phyloP scores from a whole-genome alignment of 2,329 filamentous ascomycete species.

The Diplodia scrobiculata region DNA sequence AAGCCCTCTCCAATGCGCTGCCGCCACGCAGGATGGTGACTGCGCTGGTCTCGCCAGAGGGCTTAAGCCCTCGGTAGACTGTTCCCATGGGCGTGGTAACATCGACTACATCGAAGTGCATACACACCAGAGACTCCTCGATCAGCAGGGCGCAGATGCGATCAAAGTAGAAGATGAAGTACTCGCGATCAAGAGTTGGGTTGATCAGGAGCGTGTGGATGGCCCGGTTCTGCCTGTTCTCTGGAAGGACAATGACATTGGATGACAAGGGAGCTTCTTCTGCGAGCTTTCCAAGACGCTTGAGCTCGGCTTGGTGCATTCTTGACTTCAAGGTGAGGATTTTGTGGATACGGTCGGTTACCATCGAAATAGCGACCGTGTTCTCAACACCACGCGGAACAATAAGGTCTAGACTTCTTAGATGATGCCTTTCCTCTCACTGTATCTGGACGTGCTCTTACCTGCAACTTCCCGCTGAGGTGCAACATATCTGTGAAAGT shows the following conservation, averaged over 20 bases:
- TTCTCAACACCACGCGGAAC: constrained; percentile 95
- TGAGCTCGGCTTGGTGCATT: constrained; percentile 77
- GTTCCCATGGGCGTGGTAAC: constrained; percentile 72
- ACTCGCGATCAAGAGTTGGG: constrained; percentile 74
- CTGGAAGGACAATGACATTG: constrained; percentile 72
- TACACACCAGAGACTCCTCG: constrained; percentile 58
- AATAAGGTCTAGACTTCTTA: constrained; percentile 69
- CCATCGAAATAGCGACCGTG: constrained; percentile 89
- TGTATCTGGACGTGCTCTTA: constrained; percentile 43
- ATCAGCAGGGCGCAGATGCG: constrained; percentile 80
- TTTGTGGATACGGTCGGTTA: constrained; percentile 87
- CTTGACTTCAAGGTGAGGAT: constrained; percentile 84
- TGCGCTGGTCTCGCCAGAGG: constrained; percentile 71
- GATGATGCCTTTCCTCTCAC: background rate
- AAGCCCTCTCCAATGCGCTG: constrained; percentile 80
- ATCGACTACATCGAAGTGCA: constrained; percentile 64
- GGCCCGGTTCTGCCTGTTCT: constrained; percentile 77
- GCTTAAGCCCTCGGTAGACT: constrained; percentile 70
- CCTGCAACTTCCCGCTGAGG: constrained; percentile 85
- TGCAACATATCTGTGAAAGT: constrained; percentile 90
- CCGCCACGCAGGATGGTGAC: constrained; percentile 88
- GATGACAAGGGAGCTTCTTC: constrained; percentile 72
- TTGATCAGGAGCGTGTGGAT: constrained; percentile 92
- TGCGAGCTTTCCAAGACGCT: constrained; percentile 70
- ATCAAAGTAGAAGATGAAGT: constrained; percentile 98